Evolutionary conservation across 1,139 yeast species (phyloP).

Genomic region (Eremothecium coryli): DNA sequence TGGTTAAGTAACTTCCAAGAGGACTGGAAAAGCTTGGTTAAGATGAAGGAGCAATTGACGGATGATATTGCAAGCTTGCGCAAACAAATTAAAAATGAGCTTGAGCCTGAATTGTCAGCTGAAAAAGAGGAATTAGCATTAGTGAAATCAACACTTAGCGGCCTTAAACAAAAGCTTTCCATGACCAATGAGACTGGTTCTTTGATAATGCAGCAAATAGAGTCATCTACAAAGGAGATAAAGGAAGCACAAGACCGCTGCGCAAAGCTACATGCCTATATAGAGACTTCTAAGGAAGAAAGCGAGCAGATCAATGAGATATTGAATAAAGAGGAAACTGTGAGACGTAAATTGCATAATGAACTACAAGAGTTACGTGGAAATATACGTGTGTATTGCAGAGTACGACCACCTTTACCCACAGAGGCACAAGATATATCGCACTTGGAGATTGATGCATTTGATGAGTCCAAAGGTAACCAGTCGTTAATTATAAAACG

Average conservation of each 20-base stretch:
- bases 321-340: constrained; percentile 39
- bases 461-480: constrained; percentile 41
- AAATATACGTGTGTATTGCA: constrained; percentile 82
- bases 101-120: constrained; percentile 14
- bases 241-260: constrained; percentile 16
- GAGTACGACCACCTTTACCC: constrained; percentile 55
- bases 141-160: constrained; percentile 16
- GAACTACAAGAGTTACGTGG: constrained; percentile 81
- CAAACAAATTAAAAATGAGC: constrained; percentile 13
- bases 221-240: constrained; percentile 9
- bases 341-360: constrained; percentile 63
- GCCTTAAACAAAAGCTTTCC: constrained; percentile 17
- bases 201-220: constrained; percentile 8
- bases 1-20: constrained; percentile 24
- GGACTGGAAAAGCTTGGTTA: constrained; percentile 18
- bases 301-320: constrained; percentile 29
- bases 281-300: constrained; percentile 23
- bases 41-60: constrained; percentile 13
- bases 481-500: constrained; percentile 25
- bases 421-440: constrained; percentile 29
- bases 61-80: constrained; percentile 18
- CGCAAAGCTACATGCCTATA: constrained; percentile 23
- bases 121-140: constrained; percentile 15
- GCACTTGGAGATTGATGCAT: constrained; percentile 40
- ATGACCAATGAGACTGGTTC: constrained; percentile 7